Base-by-base conservation (phyloP, 2,329 filamentous ascomycete species). In the Colletotrichum tabaci region DNA sequence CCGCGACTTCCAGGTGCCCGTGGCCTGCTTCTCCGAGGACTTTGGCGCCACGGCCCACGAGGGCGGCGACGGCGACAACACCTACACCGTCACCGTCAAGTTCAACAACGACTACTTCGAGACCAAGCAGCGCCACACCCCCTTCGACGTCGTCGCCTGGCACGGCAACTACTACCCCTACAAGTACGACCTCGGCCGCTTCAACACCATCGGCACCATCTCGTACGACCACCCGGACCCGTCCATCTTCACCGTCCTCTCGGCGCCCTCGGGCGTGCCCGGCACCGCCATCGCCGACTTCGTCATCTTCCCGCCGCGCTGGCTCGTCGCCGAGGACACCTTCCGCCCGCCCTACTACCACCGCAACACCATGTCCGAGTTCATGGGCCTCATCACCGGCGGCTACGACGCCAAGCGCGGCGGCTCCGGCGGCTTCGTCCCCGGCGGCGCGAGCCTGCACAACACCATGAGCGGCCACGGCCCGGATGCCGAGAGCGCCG, bases 91-190 rank as follows among this genome's bases (percentile, higher is more conserved):
- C 46, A 86, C 87, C 44, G 86, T 86, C 79, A 93, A 93, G 79
- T 92, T 93, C 77, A 89, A 90, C 78, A 91, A 92, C 74, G 84
- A 86, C 57, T 87, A 94, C 61, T 94, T 93, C 82, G 82, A 84
- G 47, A 90, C 91, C 8, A 84, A 79, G 52, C 93, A 95, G 81
- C 80, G 85, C 13, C 93, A 95, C 79, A 92, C 90, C 0, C 93
- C 93, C 0, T 95, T 94, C 76, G 93, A 95, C 76, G 89, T 95
- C 0, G 93, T 94, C 3, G 92, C 91, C 3, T 95, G 93, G 93
- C 93, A 95, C 78, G 93, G 93, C 55, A 93, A 90, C 74, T 95
- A 94, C 82, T 92, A 92, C 72, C 93, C 93, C 0, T 94, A 90
- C 87, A 95, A 95, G 82, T 95, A 95, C 83, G 93, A 95, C 76